Conservation (phyloP, 1,284 basidiomycete genomes). For the Austroboletus novae-zelandiae region DNA sequence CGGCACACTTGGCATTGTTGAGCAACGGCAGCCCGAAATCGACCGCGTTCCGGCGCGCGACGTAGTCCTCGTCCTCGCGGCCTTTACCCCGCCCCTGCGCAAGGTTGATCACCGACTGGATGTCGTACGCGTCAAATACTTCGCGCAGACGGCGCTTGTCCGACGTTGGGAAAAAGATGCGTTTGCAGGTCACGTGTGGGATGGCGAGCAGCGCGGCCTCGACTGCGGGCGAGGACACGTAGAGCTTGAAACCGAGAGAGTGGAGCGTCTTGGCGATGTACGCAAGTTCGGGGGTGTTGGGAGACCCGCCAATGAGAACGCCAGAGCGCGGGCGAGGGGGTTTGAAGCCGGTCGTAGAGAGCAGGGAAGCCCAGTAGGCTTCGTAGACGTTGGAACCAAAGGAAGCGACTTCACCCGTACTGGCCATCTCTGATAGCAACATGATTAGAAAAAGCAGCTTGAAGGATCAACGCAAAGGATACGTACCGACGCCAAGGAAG, state of each 20-base stretch:
- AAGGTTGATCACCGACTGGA: conserved; percentile 94
- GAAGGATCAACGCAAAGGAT: neutral
- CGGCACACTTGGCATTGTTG: conserved; percentile 89
- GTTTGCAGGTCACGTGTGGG: conserved; percentile 78
- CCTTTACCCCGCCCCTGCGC: conserved; percentile 78
- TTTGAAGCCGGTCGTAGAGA: conserved; percentile 91
- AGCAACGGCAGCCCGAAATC: conserved; percentile 90
- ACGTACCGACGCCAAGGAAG: conserved; percentile 90
- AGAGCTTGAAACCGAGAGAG: conserved; percentile 89
- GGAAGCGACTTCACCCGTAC: conserved; percentile 97
- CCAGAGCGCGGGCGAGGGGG: conserved; percentile 79
- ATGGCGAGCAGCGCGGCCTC: conserved; percentile 84
- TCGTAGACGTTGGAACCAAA: conserved; percentile 95
- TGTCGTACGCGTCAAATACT: conserved; percentile 92
- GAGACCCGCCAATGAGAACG: conserved; percentile 86
- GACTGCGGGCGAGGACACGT: conserved; percentile 80
- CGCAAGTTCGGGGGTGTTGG: conserved; percentile 78
- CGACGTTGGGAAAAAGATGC: conserved; percentile 95
- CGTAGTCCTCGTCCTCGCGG: conserved; percentile 93
- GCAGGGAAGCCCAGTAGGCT: conserved; percentile 93
- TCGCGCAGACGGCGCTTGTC: conserved; percentile 96
- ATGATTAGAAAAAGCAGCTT: neutral
- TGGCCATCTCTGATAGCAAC: conserved; percentile 82
- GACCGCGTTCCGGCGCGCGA: conserved; percentile 87
- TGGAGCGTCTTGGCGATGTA: conserved; percentile 75